Evolutionary conservation across 306 rosid genomes (phyloP).

Genomic region (Quercus aquifolioides): DNA sequence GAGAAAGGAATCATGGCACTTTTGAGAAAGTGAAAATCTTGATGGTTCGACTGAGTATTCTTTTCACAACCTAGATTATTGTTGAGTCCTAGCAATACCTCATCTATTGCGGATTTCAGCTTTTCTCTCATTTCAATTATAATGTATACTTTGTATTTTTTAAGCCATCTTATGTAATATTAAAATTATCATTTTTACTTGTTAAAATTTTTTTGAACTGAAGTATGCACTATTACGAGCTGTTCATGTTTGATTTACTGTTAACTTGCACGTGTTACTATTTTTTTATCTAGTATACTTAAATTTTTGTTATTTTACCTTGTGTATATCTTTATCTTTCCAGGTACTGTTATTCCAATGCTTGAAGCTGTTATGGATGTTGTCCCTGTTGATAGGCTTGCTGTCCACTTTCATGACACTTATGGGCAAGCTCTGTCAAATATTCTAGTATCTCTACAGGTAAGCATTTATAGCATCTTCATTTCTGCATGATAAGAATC

Average conservation of each 20-base stretch:
- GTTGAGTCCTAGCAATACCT: too few relatives aligned
- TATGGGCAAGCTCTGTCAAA: constrained; percentile 98
- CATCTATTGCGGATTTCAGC: too few relatives aligned
- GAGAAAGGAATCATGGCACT: too few relatives aligned
- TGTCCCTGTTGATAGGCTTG: constrained; percentile 63
- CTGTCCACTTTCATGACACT: constrained; percentile 94
- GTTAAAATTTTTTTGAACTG: too few relatives aligned
- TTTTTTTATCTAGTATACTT: neutral
- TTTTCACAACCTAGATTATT: too few relatives aligned
- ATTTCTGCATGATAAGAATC: neutral
- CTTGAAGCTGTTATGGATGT: constrained; percentile 78
- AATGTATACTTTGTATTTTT: too few relatives aligned
- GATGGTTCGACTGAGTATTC: too few relatives aligned
- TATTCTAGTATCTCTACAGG: constrained; percentile 80
- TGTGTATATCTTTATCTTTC: constrained; percentile 6
- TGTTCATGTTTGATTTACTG: neutral
- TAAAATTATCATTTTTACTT: too few relatives aligned
- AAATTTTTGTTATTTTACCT: constrained; percentile 2
- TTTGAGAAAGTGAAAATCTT: too few relatives aligned
- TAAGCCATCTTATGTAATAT: too few relatives aligned
- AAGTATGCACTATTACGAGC: too few relatives aligned
- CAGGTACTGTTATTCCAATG: constrained; percentile 82
- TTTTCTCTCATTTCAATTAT: too few relatives aligned
- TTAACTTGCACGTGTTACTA: constrained; percentile 3
- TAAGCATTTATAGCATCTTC: constrained; percentile 11